Evolutionary conservation across 2,329 filamentous ascomycete species (phyloP).

Genomic region (Hymenotorrendiella dingleyae): DNA sequence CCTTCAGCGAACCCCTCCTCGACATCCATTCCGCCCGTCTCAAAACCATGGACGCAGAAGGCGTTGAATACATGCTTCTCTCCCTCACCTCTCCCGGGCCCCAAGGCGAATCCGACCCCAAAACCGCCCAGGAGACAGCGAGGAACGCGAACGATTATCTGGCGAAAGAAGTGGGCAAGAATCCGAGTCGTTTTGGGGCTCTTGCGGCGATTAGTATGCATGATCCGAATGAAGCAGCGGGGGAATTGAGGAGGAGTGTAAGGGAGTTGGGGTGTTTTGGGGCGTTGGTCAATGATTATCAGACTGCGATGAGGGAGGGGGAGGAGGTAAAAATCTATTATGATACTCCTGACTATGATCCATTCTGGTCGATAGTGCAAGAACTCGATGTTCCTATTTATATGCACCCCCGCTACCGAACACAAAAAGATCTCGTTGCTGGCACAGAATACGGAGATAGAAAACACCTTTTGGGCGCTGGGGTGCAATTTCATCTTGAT

Average conservation of each 20-base stretch:
- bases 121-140: conserved; percentile 37
- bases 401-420: conserved; percentile 43
- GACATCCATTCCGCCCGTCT: conserved; percentile 36
- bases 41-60: conserved; percentile 39
- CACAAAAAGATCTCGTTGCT: conserved; percentile 23
- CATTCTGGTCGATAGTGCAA: conserved; percentile 53
- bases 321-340: conserved; percentile 60
- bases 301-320: conserved; percentile 51
- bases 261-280: conserved; percentile 54
- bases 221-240: conserved; percentile 42
- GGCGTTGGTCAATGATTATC: conserved; percentile 55
- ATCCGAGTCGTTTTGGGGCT: conserved; percentile 37
- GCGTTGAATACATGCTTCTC: conserved; percentile 43
- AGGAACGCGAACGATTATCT: conserved; percentile 31
- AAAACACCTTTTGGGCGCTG: conserved; percentile 33
- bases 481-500: conserved; percentile 37
- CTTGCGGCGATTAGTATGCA: conserved; percentile 47
- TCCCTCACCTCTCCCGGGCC: conserved; percentile 44
- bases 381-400: conserved; percentile 60
- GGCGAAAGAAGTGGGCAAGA: conserved; percentile 14
- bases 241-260: conserved; percentile 44
- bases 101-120: conserved; percentile 38
- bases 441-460: conserved; percentile 28
- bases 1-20: conserved; percentile 6
- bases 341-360: conserved; percentile 52